Base-by-base conservation (phyloP, 352 stramenopile genomes). In the Stephanocyclus meneghinianus region DNA sequence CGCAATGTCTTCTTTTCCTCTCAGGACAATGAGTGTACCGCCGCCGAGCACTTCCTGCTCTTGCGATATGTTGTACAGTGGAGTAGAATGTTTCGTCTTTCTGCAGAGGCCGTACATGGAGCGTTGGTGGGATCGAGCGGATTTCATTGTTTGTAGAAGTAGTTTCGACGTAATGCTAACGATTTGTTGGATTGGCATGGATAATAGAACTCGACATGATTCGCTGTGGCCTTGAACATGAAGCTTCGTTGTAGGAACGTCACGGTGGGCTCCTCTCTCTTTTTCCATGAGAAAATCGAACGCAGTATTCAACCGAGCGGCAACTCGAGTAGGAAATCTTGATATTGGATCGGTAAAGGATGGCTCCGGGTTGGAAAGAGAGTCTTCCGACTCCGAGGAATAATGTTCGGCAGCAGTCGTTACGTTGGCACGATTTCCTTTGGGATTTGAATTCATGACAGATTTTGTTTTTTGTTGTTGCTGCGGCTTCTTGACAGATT, bases 1-100 rank as follows among this genome's bases (percentile, higher is more conserved):
- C 11, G 67, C 30, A 45, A 84, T 71, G 26, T 88, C 77, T 40
- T 83, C 78, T 70, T 90, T 92, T 1, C 45, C 53, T 59, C 82
- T 45, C 16, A 80, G 16, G 10, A 92, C 76, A 61, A 92, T 81
- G 8, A 89, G 48, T 29, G 80, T 87, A 2, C 75, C 65, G n/a
- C 79, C 69, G 32, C 66, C 70, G 45, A 82, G 45, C 35, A 71
- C 63, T 66, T 74, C 75, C 9, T 60, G 44, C 9, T 65, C 53
- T 61, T 72, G 72, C 44, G 48, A n/a, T 32, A 37, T 18, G 18
- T 18, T 16, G 67, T 53, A 60, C 13, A 57, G 67, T 60, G 75
- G 51, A 47, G 67, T 82, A 26, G 56, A 55, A 11, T 53, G 45
- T 26, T 73, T 81, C 4, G 51, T 63, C 40, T 55, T 53, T 42